phyloP scores from a whole-genome alignment of 1,139 yeast species.

The Scheffersomyces titani region DNA sequence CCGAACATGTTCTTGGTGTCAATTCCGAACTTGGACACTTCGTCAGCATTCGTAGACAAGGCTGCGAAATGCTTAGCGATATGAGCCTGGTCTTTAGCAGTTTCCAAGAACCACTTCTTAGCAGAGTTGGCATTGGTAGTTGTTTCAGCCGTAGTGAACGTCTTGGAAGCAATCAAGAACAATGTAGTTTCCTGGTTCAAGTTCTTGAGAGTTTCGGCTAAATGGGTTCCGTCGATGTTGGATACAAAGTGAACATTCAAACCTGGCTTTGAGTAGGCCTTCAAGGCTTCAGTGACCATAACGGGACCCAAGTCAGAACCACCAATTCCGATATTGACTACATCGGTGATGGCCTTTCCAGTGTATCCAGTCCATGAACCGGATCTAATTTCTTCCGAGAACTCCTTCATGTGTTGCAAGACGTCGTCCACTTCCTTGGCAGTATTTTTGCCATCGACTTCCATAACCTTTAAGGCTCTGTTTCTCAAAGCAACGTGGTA shows the following conservation, averaged over 20 bases:
- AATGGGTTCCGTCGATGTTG: constrained; percentile 97
- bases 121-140: constrained; percentile 94
- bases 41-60: constrained; percentile 87
- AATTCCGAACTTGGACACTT: constrained; percentile 91
- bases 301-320: constrained; percentile 99
- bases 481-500: constrained; percentile 96
- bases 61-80: constrained; percentile 98
- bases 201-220: constrained; percentile 82
- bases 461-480: constrained; percentile 78
- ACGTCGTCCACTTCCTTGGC: constrained; percentile 89
- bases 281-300: constrained; percentile 97
- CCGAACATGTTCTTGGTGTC: constrained; percentile 98
- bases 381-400: constrained; percentile 83
- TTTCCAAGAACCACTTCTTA: constrained; percentile 84
- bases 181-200: constrained; percentile 89
- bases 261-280: constrained; percentile 78
- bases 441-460: constrained; percentile 86
- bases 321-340: constrained; percentile 97
- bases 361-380: constrained; percentile 97
- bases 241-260: constrained; percentile 90
- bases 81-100: constrained; percentile 66
- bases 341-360: constrained; percentile 89
- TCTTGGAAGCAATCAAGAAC: constrained; percentile 94
- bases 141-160: constrained; percentile 98
- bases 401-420: constrained; percentile 93